phyloP scores from a whole-genome alignment of 768 basidiomycete species.

The Piloderma croceum region DNA sequence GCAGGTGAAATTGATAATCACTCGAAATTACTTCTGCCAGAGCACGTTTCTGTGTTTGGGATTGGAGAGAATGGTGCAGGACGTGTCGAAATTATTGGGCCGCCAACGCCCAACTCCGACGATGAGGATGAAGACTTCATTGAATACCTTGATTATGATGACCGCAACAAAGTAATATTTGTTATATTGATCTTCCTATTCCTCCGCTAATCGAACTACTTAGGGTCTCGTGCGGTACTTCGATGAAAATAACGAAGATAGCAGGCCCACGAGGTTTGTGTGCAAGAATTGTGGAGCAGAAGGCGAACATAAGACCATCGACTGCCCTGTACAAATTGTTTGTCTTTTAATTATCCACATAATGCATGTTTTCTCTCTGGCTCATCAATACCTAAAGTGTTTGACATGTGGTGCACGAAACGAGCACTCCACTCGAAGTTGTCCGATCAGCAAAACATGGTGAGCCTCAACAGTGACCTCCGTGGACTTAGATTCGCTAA shows the following conservation, averaged over 20 bases:
- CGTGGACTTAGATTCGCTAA: no score
- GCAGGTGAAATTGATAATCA: background rate
- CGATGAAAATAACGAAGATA: conserved; percentile 39
- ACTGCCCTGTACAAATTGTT: conserved; percentile 73
- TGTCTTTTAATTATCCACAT: conserved; percentile 22
- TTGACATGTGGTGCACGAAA: conserved; percentile 75
- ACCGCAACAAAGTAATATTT: conserved; percentile 42
- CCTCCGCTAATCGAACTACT: background rate
- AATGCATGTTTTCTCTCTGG: conserved; percentile 2
- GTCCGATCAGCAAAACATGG: conserved; percentile 80
- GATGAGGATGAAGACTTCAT: conserved; percentile 65
- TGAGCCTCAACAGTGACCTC: no score
- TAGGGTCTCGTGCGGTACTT: conserved; percentile 53
- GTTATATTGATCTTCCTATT: conserved; percentile 3
- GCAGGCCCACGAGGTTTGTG: conserved; percentile 43
- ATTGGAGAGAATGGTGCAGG: conserved; percentile 20
- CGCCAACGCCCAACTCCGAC: conserved; percentile 38
- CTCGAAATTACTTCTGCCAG: conserved; percentile 48
- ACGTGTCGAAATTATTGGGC: conserved; percentile 42
- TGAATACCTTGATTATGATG: conserved; percentile 73
- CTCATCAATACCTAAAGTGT: conserved; percentile 42
- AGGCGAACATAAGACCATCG: conserved; percentile 58
- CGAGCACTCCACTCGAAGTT: conserved; percentile 71
- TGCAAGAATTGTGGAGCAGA: conserved; percentile 79
- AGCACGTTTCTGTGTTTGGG: conserved; percentile 61